These are phyloP conservation scores for Boechera divaricarpa DNA, from an alignment of 345 rosid genomes.

Conservation along the genomic window DNA sequence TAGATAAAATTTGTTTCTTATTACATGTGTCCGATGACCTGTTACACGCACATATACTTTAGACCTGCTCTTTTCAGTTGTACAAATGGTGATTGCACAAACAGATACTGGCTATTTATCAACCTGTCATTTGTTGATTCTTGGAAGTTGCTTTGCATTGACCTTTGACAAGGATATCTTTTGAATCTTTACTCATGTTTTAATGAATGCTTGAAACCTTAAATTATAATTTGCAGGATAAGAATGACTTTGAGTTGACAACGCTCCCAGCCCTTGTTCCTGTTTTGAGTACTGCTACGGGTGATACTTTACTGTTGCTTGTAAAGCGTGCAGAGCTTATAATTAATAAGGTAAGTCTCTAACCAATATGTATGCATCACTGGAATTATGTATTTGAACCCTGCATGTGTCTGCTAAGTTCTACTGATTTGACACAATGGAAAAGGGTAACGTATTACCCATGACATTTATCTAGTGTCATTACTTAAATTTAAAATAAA, in stretches of 20 bases:
- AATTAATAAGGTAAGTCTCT: slow-evolving; percentile 68
- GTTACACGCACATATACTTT: slow-evolving; percentile 6
- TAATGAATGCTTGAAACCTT: slow-evolving; percentile 21
- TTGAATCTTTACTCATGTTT: slow-evolving; percentile 17
- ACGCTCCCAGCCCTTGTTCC: slow-evolving; percentile 96
- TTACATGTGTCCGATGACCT: slow-evolving; percentile 5
- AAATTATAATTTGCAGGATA: slow-evolving; percentile 61
- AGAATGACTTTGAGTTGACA: slow-evolving; percentile 81
- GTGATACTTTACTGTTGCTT: slow-evolving; percentile 86
- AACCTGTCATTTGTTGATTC: slow-evolving; percentile 23
- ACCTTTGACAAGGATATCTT: not conserved
- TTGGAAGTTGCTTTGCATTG: slow-evolving; percentile 23
- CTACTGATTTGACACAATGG: slow-evolving; percentile 20
- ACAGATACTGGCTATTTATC: not conserved
- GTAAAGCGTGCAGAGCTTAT: slow-evolving; percentile 90
- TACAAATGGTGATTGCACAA: slow-evolving; percentile 13
- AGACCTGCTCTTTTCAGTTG: slow-evolving; percentile 21
- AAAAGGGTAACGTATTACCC: not conserved
- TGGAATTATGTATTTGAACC: slow-evolving; percentile 7
- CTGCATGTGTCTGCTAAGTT: slow-evolving; percentile 26
- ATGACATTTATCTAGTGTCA: not conserved
- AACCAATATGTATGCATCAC: slow-evolving; percentile 12
- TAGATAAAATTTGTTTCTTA: not conserved
- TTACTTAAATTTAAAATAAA: not conserved
- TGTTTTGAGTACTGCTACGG: slow-evolving; percentile 84